Evolutionary conservation across 2,329 filamentous ascomycete species (phyloP), one percentile per base, ranked within the genome.

Genomic region (Colletotrichum echinochloae): DNA sequence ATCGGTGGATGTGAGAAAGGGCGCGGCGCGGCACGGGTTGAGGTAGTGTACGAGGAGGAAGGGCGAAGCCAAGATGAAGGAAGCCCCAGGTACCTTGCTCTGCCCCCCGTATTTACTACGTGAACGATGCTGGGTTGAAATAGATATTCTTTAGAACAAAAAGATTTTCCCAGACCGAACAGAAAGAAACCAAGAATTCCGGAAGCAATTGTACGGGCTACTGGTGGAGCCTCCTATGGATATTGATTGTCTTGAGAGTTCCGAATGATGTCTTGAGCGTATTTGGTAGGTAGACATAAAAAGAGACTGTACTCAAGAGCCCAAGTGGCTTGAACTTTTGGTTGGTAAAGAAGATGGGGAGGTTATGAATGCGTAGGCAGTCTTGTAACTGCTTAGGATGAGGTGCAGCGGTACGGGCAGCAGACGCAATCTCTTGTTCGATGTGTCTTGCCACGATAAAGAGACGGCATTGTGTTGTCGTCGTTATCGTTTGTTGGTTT

Each of bases 1-100:
- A 71, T 68, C 56, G 59, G 66, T 30, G 55, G 67, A 67, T 66
- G 67, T 62, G 49, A 55, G 56, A 51, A 33, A 62, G 35, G 48
- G 60, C 48, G 60, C 46, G 41, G 65, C 41, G 64, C 59, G 49
- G 44, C 46, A 57, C 61, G 51, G 52, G 12, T 52, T 62, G 48
- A 49, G 66, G 61, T 65, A 61, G 65, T 48, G 39, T 35, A 55
- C 51, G 66, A 70, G 41, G 26, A 26, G 51, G 57, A 33, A 26
- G 51, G 57, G 23, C 37, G 41, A 44, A 30, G 57, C 39, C 41
- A 33, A 39, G 46, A 23, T 35, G 46, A 46, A 46, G 44, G 60
- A 23, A 52, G 48, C 20, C 23, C 26, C 12, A 62, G 23, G 48
- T 54, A 41, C 60, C 18, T 52, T 20, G 23, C n/a, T n/a, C 30